Evolutionary conservation across 2,329 filamentous ascomycete genomes (phyloP).

Genomic region (Aschersonia sp.): DNA sequence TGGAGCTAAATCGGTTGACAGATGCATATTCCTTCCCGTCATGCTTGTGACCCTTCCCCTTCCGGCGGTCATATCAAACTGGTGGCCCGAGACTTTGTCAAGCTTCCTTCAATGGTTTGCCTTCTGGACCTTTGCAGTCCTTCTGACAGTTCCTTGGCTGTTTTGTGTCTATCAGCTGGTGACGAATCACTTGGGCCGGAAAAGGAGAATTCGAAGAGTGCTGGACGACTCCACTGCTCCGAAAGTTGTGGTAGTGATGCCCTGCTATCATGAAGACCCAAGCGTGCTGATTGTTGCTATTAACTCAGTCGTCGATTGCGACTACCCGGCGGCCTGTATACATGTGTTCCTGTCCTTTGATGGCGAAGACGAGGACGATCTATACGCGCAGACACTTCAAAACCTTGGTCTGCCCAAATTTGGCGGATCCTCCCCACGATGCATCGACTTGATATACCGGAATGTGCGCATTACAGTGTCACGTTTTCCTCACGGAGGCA

Average conservation of each 20-base stretch:
- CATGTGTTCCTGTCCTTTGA: conserved; percentile 95
- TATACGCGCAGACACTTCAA: conserved; percentile 76
- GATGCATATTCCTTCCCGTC: conserved; percentile 75
- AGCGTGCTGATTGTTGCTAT: conserved; percentile 73
- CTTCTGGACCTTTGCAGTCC: conserved; percentile 80
- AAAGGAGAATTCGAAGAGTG: conserved; percentile 67
- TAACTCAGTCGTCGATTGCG: conserved; percentile 84
- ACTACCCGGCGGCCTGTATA: conserved; percentile 83
- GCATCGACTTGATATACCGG: conserved; percentile 80
- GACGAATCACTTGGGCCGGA: conserved; percentile 71
- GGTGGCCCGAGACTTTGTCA: conserved; percentile 60
- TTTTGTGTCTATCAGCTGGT: conserved; percentile 88
- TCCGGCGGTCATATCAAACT: conserved; percentile 53
- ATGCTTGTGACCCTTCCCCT: conserved; percentile 89
- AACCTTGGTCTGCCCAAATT: conserved; percentile 70
- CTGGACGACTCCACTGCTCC: conserved; percentile 77
- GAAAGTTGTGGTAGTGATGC: conserved; percentile 94
- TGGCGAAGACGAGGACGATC: conserved; percentile 74
- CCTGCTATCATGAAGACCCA: conserved; percentile 85
- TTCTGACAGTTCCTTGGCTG: conserved; percentile 80
- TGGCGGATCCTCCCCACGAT: conserved; percentile 67
- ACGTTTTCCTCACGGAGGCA: conserved; percentile 84
- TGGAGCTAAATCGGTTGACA: conserved; percentile 18
- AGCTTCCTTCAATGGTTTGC: conserved; percentile 79
- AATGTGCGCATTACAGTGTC: conserved; percentile 79